These are phyloP conservation scores for Neurospora sp. DNA, from an alignment of 495 filamentous ascomycete species.

Conservation along the genomic window DNA sequence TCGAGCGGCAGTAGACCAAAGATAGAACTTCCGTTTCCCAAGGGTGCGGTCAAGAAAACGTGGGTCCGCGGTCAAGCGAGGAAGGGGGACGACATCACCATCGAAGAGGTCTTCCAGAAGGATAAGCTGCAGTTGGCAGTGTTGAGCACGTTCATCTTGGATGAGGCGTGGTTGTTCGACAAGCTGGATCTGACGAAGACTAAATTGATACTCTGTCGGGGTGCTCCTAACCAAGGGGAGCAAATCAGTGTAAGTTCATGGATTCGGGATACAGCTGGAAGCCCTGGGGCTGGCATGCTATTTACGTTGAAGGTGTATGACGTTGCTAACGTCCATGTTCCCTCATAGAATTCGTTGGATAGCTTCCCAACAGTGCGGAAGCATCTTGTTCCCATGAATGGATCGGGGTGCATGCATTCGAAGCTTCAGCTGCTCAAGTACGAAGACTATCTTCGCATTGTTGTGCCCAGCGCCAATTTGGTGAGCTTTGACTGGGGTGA, in stretches of 20 bases:
- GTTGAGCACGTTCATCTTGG: slow-evolving; percentile 80
- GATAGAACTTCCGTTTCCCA: slow-evolving; percentile 46
- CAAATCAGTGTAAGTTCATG: neutral
- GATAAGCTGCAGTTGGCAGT: slow-evolving; percentile 62
- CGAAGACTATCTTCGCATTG: slow-evolving; percentile 56
- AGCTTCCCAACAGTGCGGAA: neutral
- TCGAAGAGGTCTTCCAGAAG: slow-evolving; percentile 80
- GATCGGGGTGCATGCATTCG: slow-evolving; percentile 62
- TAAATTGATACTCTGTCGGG: slow-evolving; percentile 24
- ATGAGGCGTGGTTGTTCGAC: slow-evolving; percentile 42
- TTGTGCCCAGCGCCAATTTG: slow-evolving; percentile 72
- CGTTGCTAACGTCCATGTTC: neutral
- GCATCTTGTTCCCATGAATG: slow-evolving; percentile 34
- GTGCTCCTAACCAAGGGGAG: neutral
- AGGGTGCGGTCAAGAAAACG: slow-evolving; percentile 74
- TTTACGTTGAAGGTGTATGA: too few relatives aligned
- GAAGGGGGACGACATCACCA: slow-evolving; percentile 62
- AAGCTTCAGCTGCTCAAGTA: slow-evolving; percentile 80
- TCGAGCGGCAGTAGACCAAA: neutral
- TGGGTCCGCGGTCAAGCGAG: slow-evolving; percentile 51
- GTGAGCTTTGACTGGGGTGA: slow-evolving; percentile 83
- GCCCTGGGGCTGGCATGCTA: neutral
- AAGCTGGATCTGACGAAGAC: slow-evolving; percentile 31
- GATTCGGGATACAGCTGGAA: neutral
- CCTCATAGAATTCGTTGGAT: neutral